These are phyloP conservation scores for Phialocephala subalpina DNA, from an alignment of 2,329 filamentous ascomycete genomes.

Conservation along the genomic window DNA sequence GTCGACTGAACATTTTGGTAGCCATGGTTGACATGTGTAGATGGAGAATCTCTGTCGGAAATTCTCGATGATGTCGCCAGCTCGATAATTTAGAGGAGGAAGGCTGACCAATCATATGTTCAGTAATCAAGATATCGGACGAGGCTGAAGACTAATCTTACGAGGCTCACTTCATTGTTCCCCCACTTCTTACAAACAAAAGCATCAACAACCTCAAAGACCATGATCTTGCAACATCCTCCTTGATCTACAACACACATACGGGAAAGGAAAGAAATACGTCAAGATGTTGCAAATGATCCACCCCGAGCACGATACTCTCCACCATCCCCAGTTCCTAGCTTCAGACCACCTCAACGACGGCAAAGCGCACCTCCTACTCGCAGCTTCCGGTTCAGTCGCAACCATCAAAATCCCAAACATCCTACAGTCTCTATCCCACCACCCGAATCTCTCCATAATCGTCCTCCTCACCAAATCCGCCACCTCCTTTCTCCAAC, in stretches of 20 bases:
- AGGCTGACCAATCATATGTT: conserved; percentile 40
- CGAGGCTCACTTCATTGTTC: neutral
- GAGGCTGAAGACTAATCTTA: conserved; percentile 31
- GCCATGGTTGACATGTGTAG: conserved; percentile 14
- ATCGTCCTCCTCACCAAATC: conserved; percentile 83
- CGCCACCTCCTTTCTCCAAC: conserved; percentile 77
- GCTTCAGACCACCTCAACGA: conserved; percentile 51
- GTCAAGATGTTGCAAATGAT: conserved; percentile 34
- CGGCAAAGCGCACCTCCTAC: conserved; percentile 66
- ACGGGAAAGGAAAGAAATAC: neutral
- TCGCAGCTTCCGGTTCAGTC: conserved; percentile 77
- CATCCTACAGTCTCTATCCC: conserved; percentile 67
- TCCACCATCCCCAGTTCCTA: conserved; percentile 30
- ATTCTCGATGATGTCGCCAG: conserved; percentile 26
- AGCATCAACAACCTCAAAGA: neutral
- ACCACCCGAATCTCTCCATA: conserved; percentile 69
- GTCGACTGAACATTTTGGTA: conserved; percentile 40
- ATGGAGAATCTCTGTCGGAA: neutral
- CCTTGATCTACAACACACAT: neutral
- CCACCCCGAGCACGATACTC: conserved; percentile 25
- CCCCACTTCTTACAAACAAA: neutral
- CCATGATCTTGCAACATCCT: conserved; percentile 4
- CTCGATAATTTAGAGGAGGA: conserved; percentile 19
- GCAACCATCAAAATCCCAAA: conserved; percentile 85
- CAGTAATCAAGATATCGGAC: conserved; percentile 24